Evolutionary conservation across 1,139 yeast genomes (phyloP).

Genomic region (Candida pseudocylindracea): DNA sequence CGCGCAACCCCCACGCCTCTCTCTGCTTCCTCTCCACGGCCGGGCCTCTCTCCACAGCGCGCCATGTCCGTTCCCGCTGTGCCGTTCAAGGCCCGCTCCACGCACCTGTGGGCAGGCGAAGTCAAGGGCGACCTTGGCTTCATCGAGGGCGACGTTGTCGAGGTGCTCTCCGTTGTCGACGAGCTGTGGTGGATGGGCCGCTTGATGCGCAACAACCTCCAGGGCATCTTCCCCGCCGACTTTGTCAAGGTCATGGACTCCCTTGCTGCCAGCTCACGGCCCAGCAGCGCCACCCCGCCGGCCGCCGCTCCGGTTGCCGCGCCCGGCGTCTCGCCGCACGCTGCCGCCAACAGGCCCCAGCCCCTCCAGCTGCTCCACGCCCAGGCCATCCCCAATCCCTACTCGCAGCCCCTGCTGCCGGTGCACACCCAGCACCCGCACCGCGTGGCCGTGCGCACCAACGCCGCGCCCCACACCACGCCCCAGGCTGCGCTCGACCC

Average conservation of each 20-base stretch:
- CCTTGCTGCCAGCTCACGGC: no score
- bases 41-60: no score
- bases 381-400: no score
- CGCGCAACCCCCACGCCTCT: no score
- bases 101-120: conserved; percentile 82
- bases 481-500: no score
- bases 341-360: not conserved
- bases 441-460: no score
- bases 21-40: no score
- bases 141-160: conserved; percentile 79
- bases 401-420: no score
- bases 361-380: no score
- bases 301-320: not conserved
- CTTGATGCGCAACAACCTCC: conserved; percentile 55
- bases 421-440: no score
- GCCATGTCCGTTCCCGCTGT: conserved; percentile 8
- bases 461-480: no score
- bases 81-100: conserved; percentile 60
- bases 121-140: conserved; percentile 80
- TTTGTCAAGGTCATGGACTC: conserved; percentile 25
- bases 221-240: conserved; percentile 74
- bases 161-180: conserved; percentile 59
- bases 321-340: conserved; percentile 3
- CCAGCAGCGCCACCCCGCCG: not conserved
- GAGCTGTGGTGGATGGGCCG: conserved; percentile 89